Conservation (phyloP, 2,329 filamentous ascomycete genomes). For the Emmonsiellopsis sp. region DNA sequence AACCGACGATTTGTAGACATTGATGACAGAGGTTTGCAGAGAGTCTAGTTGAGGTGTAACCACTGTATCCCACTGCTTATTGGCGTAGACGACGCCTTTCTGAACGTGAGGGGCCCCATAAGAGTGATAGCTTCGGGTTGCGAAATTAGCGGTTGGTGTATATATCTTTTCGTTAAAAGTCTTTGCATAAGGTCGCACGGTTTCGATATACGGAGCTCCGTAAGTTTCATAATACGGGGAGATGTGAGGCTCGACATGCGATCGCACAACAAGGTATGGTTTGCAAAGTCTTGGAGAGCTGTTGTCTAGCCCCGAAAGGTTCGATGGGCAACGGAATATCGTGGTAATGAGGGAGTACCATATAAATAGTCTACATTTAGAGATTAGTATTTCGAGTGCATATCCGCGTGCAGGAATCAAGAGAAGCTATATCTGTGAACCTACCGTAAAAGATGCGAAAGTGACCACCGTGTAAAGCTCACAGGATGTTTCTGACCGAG, state of each 20-base stretch:
- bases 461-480: constrained; percentile 23
- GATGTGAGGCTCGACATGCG: constrained; percentile 62
- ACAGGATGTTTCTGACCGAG: constrained; percentile 12
- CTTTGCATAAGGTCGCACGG: constrained; percentile 62
- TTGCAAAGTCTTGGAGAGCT: constrained; percentile 70
- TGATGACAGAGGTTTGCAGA: constrained; percentile 51
- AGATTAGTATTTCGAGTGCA: background rate
- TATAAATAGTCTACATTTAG: constrained; percentile 53
- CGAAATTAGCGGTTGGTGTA: constrained; percentile 56
- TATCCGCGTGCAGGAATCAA: background rate
- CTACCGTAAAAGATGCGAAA: constrained; percentile 27
- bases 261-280: constrained; percentile 61
- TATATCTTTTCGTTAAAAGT: constrained; percentile 52
- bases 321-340: constrained; percentile 71
- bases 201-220: constrained; percentile 70
- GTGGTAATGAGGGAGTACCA: constrained; percentile 82
- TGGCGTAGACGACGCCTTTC: constrained; percentile 56
- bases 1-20: constrained; percentile 60
- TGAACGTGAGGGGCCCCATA: constrained; percentile 67
- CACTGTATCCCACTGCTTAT: constrained; percentile 67
- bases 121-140: constrained; percentile 50
- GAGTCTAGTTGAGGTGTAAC: constrained; percentile 65
- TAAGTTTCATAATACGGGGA: constrained; percentile 80
- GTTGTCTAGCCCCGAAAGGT: constrained; percentile 56
- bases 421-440: constrained; percentile 5